A percentile compares a stretch with the other conserved stretches of the same genome.
phyloP scores from a whole-genome alignment of 1,139 yeast species.

The Yamadazyma blattariae region DNA sequence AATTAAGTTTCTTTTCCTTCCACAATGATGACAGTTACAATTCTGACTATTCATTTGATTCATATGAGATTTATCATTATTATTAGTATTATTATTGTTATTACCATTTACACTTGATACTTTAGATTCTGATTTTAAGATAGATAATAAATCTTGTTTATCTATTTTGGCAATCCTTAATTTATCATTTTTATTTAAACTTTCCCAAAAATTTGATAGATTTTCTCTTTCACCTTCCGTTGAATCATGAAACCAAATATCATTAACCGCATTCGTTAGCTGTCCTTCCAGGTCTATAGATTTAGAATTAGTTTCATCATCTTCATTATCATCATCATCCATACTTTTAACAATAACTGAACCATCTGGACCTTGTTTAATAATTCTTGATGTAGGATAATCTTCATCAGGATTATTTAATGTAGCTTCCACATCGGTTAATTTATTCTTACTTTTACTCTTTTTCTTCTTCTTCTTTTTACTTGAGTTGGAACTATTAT shows the following conservation, averaged over 20 bases:
- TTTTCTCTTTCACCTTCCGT: constrained; percentile 58
- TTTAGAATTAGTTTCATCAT: constrained; percentile 1
- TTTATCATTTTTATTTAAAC: constrained; percentile 59
- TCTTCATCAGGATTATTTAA: constrained; percentile 57
- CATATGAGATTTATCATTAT: constrained; percentile 10
- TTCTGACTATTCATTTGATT: constrained; percentile 12
- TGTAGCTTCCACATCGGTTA: constrained; percentile 31
- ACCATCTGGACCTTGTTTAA: constrained; percentile 71
- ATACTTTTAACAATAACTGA: constrained; percentile 65
- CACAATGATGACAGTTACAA: constrained; percentile 82
- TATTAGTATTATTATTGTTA: constrained; percentile 2
- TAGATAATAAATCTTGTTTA: constrained; percentile 36
- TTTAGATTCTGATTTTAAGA: constrained; percentile 11
- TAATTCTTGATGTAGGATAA: constrained; percentile 70
- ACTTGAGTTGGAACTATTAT: constrained; percentile 6
- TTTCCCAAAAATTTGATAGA: constrained; percentile 68
- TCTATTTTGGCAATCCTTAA: constrained; percentile 64
- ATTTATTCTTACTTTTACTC: constrained; percentile 26
- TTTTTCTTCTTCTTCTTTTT: constrained; percentile 31
- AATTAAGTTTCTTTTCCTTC: constrained; percentile 67
- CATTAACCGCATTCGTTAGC: constrained; percentile 15
- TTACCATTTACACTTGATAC: constrained; percentile 2
- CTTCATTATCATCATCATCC: constrained; percentile 14
- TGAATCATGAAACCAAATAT: constrained; percentile 56
- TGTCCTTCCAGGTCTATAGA: too few relatives aligned